Base-by-base conservation (phyloP, 176 grass and related monocot genomes). In the Oropetium thomaeum region DNA sequence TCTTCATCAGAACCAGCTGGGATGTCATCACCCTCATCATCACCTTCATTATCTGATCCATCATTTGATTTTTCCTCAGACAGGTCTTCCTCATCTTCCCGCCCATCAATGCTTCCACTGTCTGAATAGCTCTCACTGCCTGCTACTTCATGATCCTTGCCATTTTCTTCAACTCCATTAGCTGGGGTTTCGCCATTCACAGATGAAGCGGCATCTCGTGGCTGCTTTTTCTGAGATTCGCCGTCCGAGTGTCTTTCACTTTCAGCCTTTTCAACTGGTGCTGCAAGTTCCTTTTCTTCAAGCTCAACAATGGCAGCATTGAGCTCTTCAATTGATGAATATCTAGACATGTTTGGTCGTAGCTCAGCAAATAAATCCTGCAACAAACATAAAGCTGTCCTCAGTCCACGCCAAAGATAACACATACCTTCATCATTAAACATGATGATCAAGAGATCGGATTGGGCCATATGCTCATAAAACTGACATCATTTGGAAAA, bases 91-190 rank as follows among this genome's bases (percentile, higher is more conserved):
- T 94, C 91, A 45, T 93, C 96, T 74, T 99, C 91, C 79, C 48
- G 87, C 32, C 79, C 87, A 76, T 87, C 84, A 77, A 81, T 68
- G 61, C 89, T 94, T 32, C 92, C 92, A 74, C 89, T 90, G 43
- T 80, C 96, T 60, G 96, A 98, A 90, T 90, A 95, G 59, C 87
- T 96, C 70, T 95, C 96, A 58, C 89, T 99, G 62, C 90, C 92
- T 82, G 67, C 86, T 32, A 53, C 79, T 63, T 87, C 84, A 73
- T 94, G 84, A 67, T 65, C 78, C 75, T 84, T 82, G 41, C 89
- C 89, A 73, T 89, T 91, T 78, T 90, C 85, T 67, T 88, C 76
- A 10, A 67, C 43, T 73, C 87, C 96, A 82, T 92, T 85, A 74
- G 73, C 68, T 76, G 87, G 51, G 22, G 71, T 77, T 67, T 74